A percentile compares a stretch with the other conserved stretches of the same genome.
These are phyloP conservation scores for Saturnispora ahearnii DNA, from an alignment of 805 yeast genomes.

Conservation along the genomic window DNA sequence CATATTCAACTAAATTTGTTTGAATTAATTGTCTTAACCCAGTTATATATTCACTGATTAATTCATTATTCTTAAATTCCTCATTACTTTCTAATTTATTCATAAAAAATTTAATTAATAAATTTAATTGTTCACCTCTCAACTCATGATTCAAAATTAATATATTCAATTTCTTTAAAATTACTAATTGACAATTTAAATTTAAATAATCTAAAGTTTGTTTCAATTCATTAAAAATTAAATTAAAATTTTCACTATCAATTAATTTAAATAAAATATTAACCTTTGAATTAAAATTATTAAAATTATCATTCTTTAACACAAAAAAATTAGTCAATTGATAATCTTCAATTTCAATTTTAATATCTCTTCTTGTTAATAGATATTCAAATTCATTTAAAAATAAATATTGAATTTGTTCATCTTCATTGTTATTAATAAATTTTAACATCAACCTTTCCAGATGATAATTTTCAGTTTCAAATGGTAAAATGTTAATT, in stretches of 20 bases:
- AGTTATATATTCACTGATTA: slow-evolving; percentile 59
- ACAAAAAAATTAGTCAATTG: slow-evolving; percentile 19
- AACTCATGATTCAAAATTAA: slow-evolving; percentile 16
- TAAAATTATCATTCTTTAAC: not conserved
- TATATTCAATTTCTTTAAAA: slow-evolving; percentile 47
- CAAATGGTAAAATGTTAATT: slow-evolving; percentile 49
- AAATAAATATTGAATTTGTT: slow-evolving; percentile 4
- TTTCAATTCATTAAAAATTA: slow-evolving; percentile 54
- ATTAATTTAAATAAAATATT: slow-evolving; percentile 52
- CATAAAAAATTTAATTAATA: slow-evolving; percentile 57
- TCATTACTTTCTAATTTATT: not conserved
- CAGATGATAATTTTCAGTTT: slow-evolving; percentile 37
- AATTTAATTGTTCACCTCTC: slow-evolving; percentile 39
- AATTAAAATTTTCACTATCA: slow-evolving; percentile 40
- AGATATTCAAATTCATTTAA: slow-evolving; percentile 19
- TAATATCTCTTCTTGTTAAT: slow-evolving; percentile 29
- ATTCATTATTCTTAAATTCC: slow-evolving; percentile 15
- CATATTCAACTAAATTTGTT: slow-evolving; percentile 43
- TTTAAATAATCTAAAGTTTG: slow-evolving; percentile 35
- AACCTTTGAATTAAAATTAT: slow-evolving; percentile 45
- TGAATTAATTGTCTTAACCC: slow-evolving; percentile 69
- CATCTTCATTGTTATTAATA: slow-evolving; percentile 6
- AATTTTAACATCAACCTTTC: slow-evolving; percentile 38
- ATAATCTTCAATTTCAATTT: slow-evolving; percentile 27
- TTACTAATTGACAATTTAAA: slow-evolving; percentile 28